Conservation (phyloP, 148 eudicot species). For the Chenopodium quinoa region DNA sequence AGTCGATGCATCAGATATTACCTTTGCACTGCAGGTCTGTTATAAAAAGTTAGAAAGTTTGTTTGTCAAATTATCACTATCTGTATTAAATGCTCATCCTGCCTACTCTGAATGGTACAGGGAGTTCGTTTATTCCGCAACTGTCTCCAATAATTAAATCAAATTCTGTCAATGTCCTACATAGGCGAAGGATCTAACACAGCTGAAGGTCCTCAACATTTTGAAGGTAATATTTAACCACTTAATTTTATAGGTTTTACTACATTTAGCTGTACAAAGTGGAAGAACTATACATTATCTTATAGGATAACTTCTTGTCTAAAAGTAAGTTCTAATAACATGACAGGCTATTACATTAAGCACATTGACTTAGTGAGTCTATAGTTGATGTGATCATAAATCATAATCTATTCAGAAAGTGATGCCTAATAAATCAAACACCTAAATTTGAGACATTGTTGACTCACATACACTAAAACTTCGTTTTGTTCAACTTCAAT, state of each 20-base stretch:
- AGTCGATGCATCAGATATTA: conserved; percentile 77
- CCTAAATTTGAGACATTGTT: background rate
- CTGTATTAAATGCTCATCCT: background rate
- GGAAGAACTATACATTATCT: no score
- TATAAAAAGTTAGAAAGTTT: background rate
- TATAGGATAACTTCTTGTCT: background rate
- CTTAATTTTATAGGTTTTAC: background rate
- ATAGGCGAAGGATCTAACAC: background rate
- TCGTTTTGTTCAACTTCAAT: background rate
- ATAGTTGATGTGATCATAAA: background rate
- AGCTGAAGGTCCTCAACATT: background rate
- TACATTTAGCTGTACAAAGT: background rate
- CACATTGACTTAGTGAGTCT: no score
- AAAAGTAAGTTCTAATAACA: background rate
- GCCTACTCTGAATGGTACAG: conserved; percentile 33
- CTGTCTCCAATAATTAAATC: conserved; percentile 57
- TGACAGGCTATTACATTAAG: background rate
- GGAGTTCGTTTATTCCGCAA: conserved; percentile 92
- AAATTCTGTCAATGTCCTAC: background rate
- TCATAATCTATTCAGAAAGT: background rate
- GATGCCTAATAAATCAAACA: background rate
- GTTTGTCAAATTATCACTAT: background rate
- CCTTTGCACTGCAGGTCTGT: conserved; percentile 83
- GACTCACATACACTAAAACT: no score
- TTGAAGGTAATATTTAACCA: conserved; percentile 2